Conservation (phyloP, 345 rosid genomes). For the Acer campestre region DNA sequence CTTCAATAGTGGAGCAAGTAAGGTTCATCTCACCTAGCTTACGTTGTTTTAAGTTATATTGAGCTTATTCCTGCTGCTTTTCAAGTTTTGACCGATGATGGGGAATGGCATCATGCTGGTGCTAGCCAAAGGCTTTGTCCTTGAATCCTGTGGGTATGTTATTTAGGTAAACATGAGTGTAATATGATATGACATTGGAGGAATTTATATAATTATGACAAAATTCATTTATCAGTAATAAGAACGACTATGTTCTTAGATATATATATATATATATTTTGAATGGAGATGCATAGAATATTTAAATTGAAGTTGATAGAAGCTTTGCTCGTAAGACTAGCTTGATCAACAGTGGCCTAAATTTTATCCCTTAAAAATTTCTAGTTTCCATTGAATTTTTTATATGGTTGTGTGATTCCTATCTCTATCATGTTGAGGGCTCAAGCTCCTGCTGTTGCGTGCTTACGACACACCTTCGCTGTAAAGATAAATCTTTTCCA, state of each 20-base stretch:
- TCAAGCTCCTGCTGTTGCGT: not conserved
- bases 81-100: not conserved
- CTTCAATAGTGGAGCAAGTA: conserved; percentile 83
- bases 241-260: not conserved
- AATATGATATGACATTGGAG: not conserved
- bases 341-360: not conserved
- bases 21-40: conserved; percentile 12
- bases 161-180: not conserved
- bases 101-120: not conserved
- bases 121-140: not conserved
- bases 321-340: not conserved
- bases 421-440: not conserved
- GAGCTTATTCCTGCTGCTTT: not conserved
- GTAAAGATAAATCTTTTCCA: not conserved
- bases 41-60: not conserved
- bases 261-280: too few relatives aligned
- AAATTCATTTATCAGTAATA: not conserved
- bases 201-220: not conserved
- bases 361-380: too few relatives aligned
- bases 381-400: not conserved
- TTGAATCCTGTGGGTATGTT: not conserved
- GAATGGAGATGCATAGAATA: not conserved
- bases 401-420: not conserved
- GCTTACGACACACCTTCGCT: not conserved
- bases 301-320: not conserved